A percentile compares a stretch with the other conserved stretches of the same genome.
Conservation (phyloP, 1,284 basidiomycete species). For the Irpex sp. region DNA sequence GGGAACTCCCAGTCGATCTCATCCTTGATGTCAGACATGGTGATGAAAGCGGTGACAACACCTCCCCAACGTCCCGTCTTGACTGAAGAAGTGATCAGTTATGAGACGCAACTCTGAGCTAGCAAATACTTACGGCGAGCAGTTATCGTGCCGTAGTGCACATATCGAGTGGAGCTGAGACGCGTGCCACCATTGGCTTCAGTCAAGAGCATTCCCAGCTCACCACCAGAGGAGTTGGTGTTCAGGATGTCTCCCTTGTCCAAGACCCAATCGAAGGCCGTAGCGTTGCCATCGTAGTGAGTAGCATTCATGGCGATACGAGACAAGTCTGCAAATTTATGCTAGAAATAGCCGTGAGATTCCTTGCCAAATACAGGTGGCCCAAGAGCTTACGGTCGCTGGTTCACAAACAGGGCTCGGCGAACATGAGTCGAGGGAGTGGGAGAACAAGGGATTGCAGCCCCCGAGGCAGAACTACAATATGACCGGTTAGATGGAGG, state of each 20-base stretch:
- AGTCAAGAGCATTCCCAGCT: slow-evolving; percentile 61
- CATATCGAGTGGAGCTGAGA: slow-evolving; percentile 72
- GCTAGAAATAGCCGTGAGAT: slow-evolving; percentile 28
- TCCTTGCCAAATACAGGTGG: not conserved
- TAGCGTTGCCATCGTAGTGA: slow-evolving; percentile 68
- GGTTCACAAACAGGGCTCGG: slow-evolving; percentile 69
- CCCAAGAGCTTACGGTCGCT: slow-evolving; percentile 39
- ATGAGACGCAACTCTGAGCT: not conserved
- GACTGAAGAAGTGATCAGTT: slow-evolving; percentile 32
- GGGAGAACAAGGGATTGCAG: slow-evolving; percentile 71
- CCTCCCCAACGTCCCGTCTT: slow-evolving; percentile 69
- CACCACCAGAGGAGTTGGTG: slow-evolving; percentile 53
- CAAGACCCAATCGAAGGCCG: slow-evolving; percentile 66
- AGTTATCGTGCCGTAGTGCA: slow-evolving; percentile 77
- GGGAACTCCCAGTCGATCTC: slow-evolving; percentile 87
- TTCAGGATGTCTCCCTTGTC: slow-evolving; percentile 63
- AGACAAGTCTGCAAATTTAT: slow-evolving; percentile 60
- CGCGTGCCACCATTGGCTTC: slow-evolving; percentile 68
- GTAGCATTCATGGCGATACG: slow-evolving; percentile 63
- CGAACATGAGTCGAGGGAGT: slow-evolving; percentile 57
- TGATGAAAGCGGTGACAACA: slow-evolving; percentile 79
- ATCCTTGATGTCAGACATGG: slow-evolving; percentile 80
- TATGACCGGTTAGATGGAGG: not conserved
- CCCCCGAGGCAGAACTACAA: slow-evolving; percentile 73
- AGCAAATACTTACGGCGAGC: slow-evolving; percentile 46